Conservation (phyloP, 1,139 yeast species). For the Candida glucosophila region DNA sequence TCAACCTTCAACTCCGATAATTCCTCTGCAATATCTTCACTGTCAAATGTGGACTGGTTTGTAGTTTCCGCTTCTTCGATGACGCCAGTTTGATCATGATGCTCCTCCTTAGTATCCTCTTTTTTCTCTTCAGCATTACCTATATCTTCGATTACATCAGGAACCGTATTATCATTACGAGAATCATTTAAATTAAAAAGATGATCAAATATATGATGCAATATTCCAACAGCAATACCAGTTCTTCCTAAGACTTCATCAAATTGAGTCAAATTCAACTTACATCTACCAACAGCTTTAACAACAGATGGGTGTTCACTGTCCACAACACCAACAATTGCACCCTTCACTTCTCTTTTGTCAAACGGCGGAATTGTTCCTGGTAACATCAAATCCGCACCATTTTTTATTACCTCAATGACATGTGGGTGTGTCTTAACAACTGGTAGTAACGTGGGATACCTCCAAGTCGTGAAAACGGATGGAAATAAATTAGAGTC, state of each 20-base stretch:
- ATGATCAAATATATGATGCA: constrained; percentile 49
- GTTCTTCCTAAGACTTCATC: constrained; percentile 41
- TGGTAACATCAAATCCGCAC: constrained; percentile 89
- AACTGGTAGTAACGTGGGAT: constrained; percentile 56
- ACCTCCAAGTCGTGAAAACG: constrained; percentile 62
- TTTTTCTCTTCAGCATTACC: constrained; percentile 9
- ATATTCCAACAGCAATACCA: constrained; percentile 61
- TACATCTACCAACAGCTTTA: constrained; percentile 68
- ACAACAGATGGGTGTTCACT: constrained; percentile 53
- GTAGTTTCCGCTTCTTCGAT: constrained; percentile 6
- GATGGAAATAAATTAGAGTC: constrained; percentile 60
- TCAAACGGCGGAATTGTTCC: constrained; percentile 83
- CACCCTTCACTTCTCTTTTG: constrained; percentile 31
- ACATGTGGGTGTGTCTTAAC: constrained; percentile 71
- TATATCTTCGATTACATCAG: constrained; percentile 9
- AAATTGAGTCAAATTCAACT: constrained; percentile 38
- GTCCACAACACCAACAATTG: constrained; percentile 66
- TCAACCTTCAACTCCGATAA: constrained; percentile 40
- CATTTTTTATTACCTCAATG: constrained; percentile 51
- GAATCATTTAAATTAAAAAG: constrained; percentile 38
- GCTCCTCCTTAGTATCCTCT: constrained; percentile 7
- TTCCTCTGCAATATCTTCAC: constrained; percentile 18
- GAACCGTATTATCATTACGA: constrained; percentile 22
- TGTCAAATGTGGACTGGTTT: constrained; percentile 4
- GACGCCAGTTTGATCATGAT: constrained; percentile 7